Conservation (phyloP, 1,139 yeast species). For the Yamadazyma diddensiae region DNA sequence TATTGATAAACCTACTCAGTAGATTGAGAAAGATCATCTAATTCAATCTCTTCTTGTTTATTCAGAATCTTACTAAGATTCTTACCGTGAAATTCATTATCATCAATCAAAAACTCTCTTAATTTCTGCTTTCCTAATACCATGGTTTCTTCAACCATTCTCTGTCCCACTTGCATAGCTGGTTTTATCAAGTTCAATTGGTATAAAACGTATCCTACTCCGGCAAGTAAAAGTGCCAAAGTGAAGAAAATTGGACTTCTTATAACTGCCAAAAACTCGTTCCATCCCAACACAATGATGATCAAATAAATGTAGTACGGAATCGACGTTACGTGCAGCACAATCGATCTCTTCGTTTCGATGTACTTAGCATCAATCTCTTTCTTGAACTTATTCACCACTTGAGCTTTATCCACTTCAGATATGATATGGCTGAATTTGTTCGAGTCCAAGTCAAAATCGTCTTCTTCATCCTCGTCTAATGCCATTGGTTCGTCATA, state of each 20-base stretch:
- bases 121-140: conserved; percentile 58
- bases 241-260: conserved; percentile 80
- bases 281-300: conserved; percentile 85
- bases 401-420: conserved; percentile 54
- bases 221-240: conserved; percentile 52
- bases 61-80: conserved; percentile 21
- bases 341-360: conserved; percentile 78
- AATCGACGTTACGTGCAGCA: conserved; percentile 68
- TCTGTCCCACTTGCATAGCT: conserved; percentile 55
- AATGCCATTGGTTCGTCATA: conserved; percentile 18
- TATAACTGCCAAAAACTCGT: conserved; percentile 85
- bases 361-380: conserved; percentile 79
- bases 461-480: conserved; percentile 38
- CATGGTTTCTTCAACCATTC: conserved; percentile 56
- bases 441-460: conserved; percentile 30
- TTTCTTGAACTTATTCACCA: conserved; percentile 63
- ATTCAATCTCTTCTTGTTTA: conserved; percentile 8
- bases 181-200: conserved; percentile 76
- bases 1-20: not conserved
- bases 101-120: conserved; percentile 45
- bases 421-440: conserved; percentile 58
- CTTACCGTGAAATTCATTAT: conserved; percentile 23
- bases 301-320: conserved; percentile 80
- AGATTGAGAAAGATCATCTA: conserved; percentile 6
- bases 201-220: conserved; percentile 66